Conservation (phyloP, 352 stramenopile genomes). For the Phytophthora fragariaefolia region DNA sequence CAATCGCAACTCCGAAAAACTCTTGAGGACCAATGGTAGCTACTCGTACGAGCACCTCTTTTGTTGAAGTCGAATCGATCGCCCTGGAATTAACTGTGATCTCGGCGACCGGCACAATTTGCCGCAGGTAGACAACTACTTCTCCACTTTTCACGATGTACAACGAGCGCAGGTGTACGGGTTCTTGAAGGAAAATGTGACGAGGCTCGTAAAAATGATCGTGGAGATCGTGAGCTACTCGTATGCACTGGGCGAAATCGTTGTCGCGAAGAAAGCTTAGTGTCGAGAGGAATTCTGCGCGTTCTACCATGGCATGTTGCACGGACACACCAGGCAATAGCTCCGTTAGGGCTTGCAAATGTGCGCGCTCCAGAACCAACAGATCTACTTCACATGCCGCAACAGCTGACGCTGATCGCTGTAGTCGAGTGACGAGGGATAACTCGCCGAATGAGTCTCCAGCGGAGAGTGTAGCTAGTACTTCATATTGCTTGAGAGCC, state of each 20-base stretch:
- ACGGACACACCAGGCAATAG: constrained; percentile 64
- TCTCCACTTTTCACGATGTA: constrained; percentile 79
- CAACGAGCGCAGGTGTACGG: constrained; percentile 53
- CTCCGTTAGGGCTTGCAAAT: constrained; percentile 46
- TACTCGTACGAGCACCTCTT: constrained; percentile 62
- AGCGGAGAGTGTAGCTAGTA: constrained; percentile 70
- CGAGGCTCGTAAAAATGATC: constrained; percentile 61
- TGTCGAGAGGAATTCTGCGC: constrained; percentile 65
- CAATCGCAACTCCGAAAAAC: constrained; percentile 67
- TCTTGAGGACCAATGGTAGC: constrained; percentile 76
- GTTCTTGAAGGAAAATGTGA: constrained; percentile 67
- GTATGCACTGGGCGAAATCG: constrained; percentile 79
- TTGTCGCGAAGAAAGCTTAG: constrained; percentile 64
- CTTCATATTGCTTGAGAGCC: constrained; percentile 54
- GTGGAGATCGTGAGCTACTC: constrained; percentile 72
- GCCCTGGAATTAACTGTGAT: constrained; percentile 2
- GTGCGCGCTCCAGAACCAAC: constrained; percentile 73
- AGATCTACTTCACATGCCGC: constrained; percentile 70
- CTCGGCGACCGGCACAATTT: constrained; percentile 26
- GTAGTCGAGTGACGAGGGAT: constrained; percentile 72
- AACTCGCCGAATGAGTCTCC: constrained; percentile 80
- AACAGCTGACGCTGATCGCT: constrained; percentile 71
- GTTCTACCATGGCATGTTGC: constrained; percentile 75
- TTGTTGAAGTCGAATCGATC: constrained; percentile 13
- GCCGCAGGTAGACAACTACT: constrained; percentile 66